Evolutionary conservation across 768 basidiomycete species (phyloP).

Genomic region (Suillus lakei): DNA sequence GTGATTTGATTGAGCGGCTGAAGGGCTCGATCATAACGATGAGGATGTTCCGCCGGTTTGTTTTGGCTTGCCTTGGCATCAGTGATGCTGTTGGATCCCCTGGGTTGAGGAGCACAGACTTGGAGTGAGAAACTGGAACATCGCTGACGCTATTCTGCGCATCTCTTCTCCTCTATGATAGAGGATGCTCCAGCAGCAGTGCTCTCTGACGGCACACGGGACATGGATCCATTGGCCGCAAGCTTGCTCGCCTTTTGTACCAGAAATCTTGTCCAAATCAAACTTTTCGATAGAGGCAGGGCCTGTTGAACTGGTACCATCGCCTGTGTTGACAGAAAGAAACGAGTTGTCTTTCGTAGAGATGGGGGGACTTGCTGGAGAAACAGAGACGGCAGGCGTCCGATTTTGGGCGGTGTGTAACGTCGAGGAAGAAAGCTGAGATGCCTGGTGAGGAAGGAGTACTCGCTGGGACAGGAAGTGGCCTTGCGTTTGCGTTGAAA

Average conservation of each 20-base stretch:
- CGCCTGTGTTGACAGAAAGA: conserved; percentile 30
- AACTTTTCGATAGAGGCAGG: conserved; percentile 70
- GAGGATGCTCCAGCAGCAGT: conserved; percentile 29
- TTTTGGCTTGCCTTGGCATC: conserved; percentile 50
- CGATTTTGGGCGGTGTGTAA: conserved; percentile 33
- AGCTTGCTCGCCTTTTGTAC: conserved; percentile 42
- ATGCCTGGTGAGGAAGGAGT: conserved; percentile 25
- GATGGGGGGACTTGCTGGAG: conserved; percentile 47
- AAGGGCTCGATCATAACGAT: conserved; percentile 88
- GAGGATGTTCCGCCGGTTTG: conserved; percentile 78
- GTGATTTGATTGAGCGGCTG: conserved; percentile 47
- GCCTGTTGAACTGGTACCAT: conserved; percentile 37
- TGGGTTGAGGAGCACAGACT: conserved; percentile 42
- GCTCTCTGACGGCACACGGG: conserved; percentile 50
- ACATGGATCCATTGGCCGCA: conserved; percentile 36
- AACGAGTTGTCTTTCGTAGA: conserved; percentile 34
- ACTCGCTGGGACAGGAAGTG: conserved; percentile 30
- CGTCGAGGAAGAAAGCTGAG: conserved; percentile 28
- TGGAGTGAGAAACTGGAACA: conserved; percentile 35
- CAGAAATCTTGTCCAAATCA: conserved; percentile 77
- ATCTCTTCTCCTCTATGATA: conserved; percentile 23
- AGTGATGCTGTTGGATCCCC: conserved; percentile 23
- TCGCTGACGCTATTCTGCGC: conserved; percentile 16
- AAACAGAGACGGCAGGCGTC: conserved; percentile 40
- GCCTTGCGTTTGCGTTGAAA: conserved; percentile 27